These are phyloP conservation scores for Geranium rotundifolium DNA, from an alignment of 345 rosid species.

Conservation along the genomic window DNA sequence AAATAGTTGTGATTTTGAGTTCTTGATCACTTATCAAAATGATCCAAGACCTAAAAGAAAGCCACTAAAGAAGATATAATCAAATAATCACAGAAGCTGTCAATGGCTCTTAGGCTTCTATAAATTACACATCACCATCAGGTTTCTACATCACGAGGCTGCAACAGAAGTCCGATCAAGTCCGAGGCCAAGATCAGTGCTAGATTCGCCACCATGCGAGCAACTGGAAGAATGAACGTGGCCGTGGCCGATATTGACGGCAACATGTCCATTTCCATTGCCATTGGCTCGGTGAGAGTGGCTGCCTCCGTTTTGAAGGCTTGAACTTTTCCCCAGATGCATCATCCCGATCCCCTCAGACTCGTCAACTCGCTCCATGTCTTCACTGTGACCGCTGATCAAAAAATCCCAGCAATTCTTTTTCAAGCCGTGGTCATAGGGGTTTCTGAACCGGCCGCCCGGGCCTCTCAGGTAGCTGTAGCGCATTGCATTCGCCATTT, in stretches of 20 bases:
- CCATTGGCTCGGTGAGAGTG: constrained; percentile 35
- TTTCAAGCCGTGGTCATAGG: constrained; percentile 72
- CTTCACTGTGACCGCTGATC: constrained; percentile 73
- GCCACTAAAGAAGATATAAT: no score
- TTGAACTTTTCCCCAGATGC: constrained; percentile 47
- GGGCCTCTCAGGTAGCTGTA: constrained; percentile 87
- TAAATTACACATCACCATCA: no score
- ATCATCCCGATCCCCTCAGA: constrained; percentile 75
- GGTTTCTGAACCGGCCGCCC: constrained; percentile 81
- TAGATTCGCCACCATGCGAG: no score
- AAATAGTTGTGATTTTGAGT: no score
- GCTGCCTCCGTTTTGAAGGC: constrained; percentile 30
- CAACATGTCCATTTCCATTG: constrained; percentile 39
- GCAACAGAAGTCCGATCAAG: no score
- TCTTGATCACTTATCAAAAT: no score
- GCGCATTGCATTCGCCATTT: constrained; percentile 84
- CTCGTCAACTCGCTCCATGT: constrained; percentile 44
- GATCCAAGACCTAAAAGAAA: no score
- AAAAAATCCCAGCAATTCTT: constrained; percentile 87
- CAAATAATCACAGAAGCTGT: no score
- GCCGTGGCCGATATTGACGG: constrained; percentile 38
- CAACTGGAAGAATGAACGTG: constrained; percentile 59
- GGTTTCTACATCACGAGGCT: no score
- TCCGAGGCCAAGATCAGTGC: no score
- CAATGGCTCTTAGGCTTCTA: no score